Base-by-base conservation (phyloP, 2,329 filamentous ascomycete genomes). In the Aspergillus fijiensis region DNA sequence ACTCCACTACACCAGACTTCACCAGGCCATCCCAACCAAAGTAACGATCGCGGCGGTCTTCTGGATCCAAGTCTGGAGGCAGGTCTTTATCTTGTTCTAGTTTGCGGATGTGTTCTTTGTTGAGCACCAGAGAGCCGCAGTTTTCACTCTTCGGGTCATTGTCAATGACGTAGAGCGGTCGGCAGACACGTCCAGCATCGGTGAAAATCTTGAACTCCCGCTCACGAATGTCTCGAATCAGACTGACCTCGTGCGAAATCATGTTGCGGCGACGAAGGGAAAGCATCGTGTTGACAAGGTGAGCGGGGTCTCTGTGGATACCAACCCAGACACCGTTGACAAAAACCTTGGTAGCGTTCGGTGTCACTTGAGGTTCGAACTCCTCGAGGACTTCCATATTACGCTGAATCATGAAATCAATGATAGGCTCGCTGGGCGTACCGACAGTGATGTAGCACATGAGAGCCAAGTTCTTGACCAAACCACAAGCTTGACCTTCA, bases 401-500 rank as follows among this genome's bases (percentile, higher is more conserved):
- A 65, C 93, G 85, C 67, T 94, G 90, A 67, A 94, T 91, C 91
- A 99, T 95, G 80, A 96, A 99, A 69, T 96, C 91, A 45, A 94
- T 87, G 68, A 98, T 90, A 2, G 94, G 93, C 59, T 94, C 90
- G 19, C 91, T 91, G 16, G 93, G 92, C 31, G 92, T 96, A 70
- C 94, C 94, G 53, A 98, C 93, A 70, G 92, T 97, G 72, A 99
- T 93, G 70, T 96, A 97, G 74, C 95, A 98, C 94, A 99, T 98
- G 55, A 99, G 83, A 5, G 95, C 93, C 74, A 99, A 74, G 72
- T 99, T 99, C 83, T 99, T 99, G 77, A 99, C 95, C 65, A 99
- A 82, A 79, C 95, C 95, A 81, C 95, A 99, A 77, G 95, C 95
- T 76, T 99, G 95, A 65, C 95, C 95, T 85, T 99, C 95, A 25